Evolutionary conservation across 1,139 yeast genomes (phyloP), one percentile per base, ranked within the genome.

Genomic region (Wickerhamiella infanticola): DNA sequence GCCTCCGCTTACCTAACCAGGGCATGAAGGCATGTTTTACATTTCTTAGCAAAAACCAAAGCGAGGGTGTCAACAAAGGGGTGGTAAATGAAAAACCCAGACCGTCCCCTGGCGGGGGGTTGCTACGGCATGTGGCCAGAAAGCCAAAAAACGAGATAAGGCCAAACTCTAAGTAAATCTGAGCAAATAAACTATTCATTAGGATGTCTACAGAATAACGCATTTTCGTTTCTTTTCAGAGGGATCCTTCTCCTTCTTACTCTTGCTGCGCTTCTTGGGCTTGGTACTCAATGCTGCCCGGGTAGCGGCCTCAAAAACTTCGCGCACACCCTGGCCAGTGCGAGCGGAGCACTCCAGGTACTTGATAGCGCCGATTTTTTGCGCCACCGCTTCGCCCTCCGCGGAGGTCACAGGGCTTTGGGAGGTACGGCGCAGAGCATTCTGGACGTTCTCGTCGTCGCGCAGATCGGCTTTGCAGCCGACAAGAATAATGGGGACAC

Each of bases 381-480:
- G 69, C 8, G 95, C 93, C 53, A 85, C 94, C 46, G 79, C 76
- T 65, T 81, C 81, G 57, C 94, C 95, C 66, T 86, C 95, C 48
- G 83, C 73, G 43, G 82, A 65, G 39, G 93, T 66, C 49, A 88
- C 95, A 38, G 96, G 96, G 61, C 78, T 79, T 66, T 81, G 85
- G 58, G 84, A 85, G 55, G 82, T 80, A 61, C 82, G 79, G 65
- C 82, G 73, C 62, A 88, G 75, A 60, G 74, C 78, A 64, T 83
- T 88, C 59, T 83, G 79, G 49, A 94, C 82, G 63, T 75, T 74
- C 49, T 80, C 81, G 66, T 88, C 61, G 69, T 68, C 42, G 71
- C 96, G 81, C 64, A 86, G 75, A 67, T 86, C 96, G 54, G 79
- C 75, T 72, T 86, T 86, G 70, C 95, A 85, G 53, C 95, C 95